phyloP scores from a whole-genome alignment of 192 early-diverging fungal genomes.

The Fimicolochytrium jonesii region DNA sequence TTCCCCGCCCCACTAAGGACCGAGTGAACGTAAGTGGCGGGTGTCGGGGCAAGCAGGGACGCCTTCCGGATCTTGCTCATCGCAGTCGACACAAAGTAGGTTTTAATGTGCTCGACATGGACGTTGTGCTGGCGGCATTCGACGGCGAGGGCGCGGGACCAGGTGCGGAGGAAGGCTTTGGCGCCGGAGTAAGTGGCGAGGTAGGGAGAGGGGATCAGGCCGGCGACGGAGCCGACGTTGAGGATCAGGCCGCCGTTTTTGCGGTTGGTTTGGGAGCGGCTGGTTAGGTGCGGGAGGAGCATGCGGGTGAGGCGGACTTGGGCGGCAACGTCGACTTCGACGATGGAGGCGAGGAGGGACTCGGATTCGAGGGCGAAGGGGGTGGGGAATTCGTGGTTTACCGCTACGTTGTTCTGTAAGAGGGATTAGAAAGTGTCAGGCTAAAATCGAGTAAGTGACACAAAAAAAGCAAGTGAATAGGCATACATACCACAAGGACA shows the following conservation, averaged over 20 bases:
- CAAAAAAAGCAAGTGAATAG: neutral
- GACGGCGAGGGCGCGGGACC: slow-evolving; percentile 82
- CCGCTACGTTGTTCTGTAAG: slow-evolving; percentile 83
- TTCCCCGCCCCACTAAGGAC: slow-evolving; percentile 69
- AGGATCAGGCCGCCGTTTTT: slow-evolving; percentile 77
- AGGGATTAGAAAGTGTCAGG: neutral
- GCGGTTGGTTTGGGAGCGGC: slow-evolving; percentile 70
- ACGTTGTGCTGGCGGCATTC: slow-evolving; percentile 70
- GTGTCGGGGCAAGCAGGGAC: slow-evolving; percentile 73
- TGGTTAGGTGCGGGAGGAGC: slow-evolving; percentile 71
- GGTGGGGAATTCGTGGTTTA: slow-evolving; percentile 87
- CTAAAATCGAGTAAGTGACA: neutral
- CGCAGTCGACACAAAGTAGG: slow-evolving; percentile 91
- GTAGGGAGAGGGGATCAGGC: slow-evolving; percentile 75
- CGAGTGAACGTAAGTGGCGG: slow-evolving; percentile 70
- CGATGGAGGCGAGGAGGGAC: slow-evolving; percentile 62
- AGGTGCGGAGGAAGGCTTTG: slow-evolving; percentile 87
- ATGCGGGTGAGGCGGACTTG: slow-evolving; percentile 77
- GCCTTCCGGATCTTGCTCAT: slow-evolving; percentile 91
- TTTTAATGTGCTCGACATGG: slow-evolving; percentile 87
- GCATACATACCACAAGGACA: slow-evolving; percentile 47
- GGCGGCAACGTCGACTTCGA: slow-evolving; percentile 82
- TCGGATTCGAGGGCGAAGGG: slow-evolving; percentile 74
- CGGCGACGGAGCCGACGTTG: slow-evolving; percentile 90
- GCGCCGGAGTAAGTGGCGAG: slow-evolving; percentile 89